phyloP scores from a whole-genome alignment of 345 rosid species.

The Eucalyptus marginata region DNA sequence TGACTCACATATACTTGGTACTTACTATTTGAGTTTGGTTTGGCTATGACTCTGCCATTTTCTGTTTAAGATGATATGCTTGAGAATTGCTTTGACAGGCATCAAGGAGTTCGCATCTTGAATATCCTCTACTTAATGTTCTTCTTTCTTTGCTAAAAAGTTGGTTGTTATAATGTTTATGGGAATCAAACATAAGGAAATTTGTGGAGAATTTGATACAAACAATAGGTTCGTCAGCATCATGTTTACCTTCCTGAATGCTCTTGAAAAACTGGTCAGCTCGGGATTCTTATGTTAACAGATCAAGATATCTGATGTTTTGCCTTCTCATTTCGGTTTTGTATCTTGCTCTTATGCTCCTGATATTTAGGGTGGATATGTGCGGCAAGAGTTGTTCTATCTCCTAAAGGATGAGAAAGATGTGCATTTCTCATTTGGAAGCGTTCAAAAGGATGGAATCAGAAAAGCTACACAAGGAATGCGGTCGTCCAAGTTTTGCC shows the following conservation, averaged over 20 bases:
- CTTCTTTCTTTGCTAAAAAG: neutral
- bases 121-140: neutral
- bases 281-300: neutral
- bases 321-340: neutral
- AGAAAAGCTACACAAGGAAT: conserved; percentile 63
- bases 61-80: neutral
- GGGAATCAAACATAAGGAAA: neutral
- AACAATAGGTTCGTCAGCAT: neutral
- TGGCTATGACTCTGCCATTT: neutral
- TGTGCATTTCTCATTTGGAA: conserved; percentile 85
- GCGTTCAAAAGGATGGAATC: conserved; percentile 56
- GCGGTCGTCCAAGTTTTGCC: conserved; percentile 85
- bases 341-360: neutral
- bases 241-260: neutral
- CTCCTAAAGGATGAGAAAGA: conserved; percentile 73
- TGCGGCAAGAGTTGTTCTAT: conserved; percentile 65
- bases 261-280: neutral
- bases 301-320: neutral
- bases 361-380: conserved; percentile 63
- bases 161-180: neutral
- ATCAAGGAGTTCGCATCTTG: neutral
- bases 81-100: neutral
- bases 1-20: neutral
- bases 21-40: neutral
- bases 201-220: neutral